Evolutionary conservation across 176 grass and related monocot species (phyloP).

Genomic region (Oryza brachyantha): DNA sequence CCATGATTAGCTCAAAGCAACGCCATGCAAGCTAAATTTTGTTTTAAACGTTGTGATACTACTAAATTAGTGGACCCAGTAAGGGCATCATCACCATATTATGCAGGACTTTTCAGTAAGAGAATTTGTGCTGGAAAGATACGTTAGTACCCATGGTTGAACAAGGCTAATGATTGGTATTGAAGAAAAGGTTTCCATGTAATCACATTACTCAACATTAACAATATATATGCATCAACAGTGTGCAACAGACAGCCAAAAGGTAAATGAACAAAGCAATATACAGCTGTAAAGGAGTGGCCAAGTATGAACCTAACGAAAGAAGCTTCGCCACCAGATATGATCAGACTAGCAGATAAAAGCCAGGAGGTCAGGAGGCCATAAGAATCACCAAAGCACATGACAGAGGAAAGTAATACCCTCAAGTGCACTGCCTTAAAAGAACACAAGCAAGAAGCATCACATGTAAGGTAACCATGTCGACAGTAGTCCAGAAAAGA

Average conservation of each 20-base stretch:
- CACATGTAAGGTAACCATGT: slow-evolving; percentile 9
- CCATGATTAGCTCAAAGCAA: background rate
- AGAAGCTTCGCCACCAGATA: slow-evolving; percentile 20
- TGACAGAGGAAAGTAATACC: slow-evolving; percentile 25
- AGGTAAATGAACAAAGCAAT: slow-evolving; percentile 3
- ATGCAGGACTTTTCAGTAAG: background rate
- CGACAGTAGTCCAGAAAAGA: background rate
- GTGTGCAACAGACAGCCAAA: background rate
- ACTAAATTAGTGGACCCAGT: background rate
- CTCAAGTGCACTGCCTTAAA: slow-evolving; percentile 11
- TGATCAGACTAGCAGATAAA: slow-evolving; percentile 15
- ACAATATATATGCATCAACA: background rate
- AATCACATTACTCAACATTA: background rate
- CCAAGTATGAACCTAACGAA: background rate
- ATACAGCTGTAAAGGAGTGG: background rate
- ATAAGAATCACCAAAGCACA: slow-evolving; percentile 26
- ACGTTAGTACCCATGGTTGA: background rate
- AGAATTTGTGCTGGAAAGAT: background rate
- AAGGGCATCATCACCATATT: background rate
- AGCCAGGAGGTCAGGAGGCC: background rate
- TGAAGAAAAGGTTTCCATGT: background rate
- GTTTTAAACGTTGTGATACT: background rate
- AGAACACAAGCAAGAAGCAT: background rate
- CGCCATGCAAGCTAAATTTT: background rate
- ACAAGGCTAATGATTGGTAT: too few species aligned